Base-by-base conservation (phyloP, 805 yeast genomes). In the Isabelozyma gotoi region DNA sequence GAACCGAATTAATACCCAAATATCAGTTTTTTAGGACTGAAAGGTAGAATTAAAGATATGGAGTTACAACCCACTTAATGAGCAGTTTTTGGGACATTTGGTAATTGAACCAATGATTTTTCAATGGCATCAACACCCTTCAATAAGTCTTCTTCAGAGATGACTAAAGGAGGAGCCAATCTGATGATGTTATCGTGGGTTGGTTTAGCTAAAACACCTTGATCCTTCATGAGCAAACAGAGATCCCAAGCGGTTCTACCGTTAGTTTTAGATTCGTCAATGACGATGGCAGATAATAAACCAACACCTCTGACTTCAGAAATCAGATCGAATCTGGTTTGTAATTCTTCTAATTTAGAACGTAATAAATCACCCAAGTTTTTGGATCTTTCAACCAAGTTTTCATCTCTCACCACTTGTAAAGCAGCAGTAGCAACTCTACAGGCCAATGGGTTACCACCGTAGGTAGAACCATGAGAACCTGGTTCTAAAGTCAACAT, bases 211-310 rank as follows among this genome's bases (percentile, higher is more conserved):
- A 91, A 74, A 12, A 92, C 85, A 46, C 98, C 98, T 48, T 81
- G 73, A 42, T 87, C 82, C 68, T 87, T 89, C 94, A 92, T 85
- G 56, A 88, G 69, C 56, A 92, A 64, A 71, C 98, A 92, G 52
- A 92, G 75, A 62, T 92, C 97, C 98, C 98, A 92, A 3, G 98
- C 97, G 20, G 94, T 76, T 65, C 91, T 82, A 47, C 96, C 97
- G 59, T 83, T 82, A 47, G 96, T 81, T 69, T 84, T 86, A 36
- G 81, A 51, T 42, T 85, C 81, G 68, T 92, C 97, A 60, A 91
- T 87, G 42, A 92, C 97, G 63, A 92, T 83, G 38, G 98, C 98
- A 50, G 87, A 80, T 51, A 92, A 74, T 59, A 92, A 77, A 48
- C 98, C 98, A 60, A 78, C 78, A 44, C 97, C 97, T 67, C 94